These are phyloP conservation scores for Mortierella sp. DNA, from an alignment of 371 early-diverging fungal genomes.

Conservation along the genomic window DNA sequence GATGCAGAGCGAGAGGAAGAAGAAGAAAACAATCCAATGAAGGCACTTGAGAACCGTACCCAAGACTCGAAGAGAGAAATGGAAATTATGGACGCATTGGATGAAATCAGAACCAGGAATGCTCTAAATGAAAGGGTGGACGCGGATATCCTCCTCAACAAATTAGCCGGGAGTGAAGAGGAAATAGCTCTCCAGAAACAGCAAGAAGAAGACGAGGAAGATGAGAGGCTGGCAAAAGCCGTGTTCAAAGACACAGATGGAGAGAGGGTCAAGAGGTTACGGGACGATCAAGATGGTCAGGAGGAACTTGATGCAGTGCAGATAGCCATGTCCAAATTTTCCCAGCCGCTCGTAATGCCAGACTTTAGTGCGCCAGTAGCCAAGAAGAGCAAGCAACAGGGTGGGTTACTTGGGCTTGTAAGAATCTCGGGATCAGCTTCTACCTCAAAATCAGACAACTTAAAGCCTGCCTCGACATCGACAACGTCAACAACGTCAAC, in stretches of 20 bases:
- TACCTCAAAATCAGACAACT: neutral
- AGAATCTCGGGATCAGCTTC: conserved; percentile 10
- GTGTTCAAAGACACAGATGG: conserved; percentile 81
- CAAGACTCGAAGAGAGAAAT: conserved; percentile 94
- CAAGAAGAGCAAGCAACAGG: conserved; percentile 53
- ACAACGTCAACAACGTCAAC: neutral
- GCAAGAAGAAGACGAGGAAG: conserved; percentile 75
- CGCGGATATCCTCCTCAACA: conserved; percentile 70
- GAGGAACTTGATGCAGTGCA: conserved; percentile 62
- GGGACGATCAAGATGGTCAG: conserved; percentile 60
- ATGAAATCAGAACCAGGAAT: conserved; percentile 93
- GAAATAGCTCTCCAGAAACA: conserved; percentile 54
- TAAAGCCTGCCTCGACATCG: conserved; percentile 3
- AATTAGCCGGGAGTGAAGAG: conserved; percentile 63
- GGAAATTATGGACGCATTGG: conserved; percentile 96
- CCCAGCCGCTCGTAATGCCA: conserved; percentile 53
- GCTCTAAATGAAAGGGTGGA: conserved; percentile 85
- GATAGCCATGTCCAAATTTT: conserved; percentile 58
- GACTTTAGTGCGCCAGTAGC: conserved; percentile 59
- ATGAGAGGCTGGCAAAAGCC: conserved; percentile 71
- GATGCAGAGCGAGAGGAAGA: conserved; percentile 74
- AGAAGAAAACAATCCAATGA: conserved; percentile 93
- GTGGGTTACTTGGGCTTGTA: conserved; percentile 42
- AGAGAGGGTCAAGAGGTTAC: conserved; percentile 74
- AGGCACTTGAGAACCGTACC: conserved; percentile 93